phyloP scores from a whole-genome alignment of 164 flowering plant species.

The Aristolochia contorta region DNA sequence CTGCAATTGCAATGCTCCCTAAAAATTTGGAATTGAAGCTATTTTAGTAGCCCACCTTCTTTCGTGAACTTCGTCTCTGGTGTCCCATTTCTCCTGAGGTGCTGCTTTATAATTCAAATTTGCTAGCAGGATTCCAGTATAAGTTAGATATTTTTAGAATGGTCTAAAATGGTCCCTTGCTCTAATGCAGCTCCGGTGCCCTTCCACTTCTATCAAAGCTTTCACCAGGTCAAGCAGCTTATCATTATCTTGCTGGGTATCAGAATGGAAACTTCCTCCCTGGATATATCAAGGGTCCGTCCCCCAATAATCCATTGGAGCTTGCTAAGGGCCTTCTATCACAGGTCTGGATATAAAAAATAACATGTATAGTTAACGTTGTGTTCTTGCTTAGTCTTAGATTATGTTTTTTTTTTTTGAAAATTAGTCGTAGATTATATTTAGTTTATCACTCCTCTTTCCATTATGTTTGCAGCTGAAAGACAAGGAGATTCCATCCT shows the following conservation, averaged over 20 bases:
- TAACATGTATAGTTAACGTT: neutral
- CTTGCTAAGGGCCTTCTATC: constrained; percentile 34
- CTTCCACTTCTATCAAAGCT: constrained; percentile 41
- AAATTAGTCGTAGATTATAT: too few relatives aligned
- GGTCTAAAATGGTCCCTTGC: neutral
- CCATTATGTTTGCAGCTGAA: constrained; percentile 29
- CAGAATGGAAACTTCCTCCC: constrained; percentile 48
- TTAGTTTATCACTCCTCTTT: constrained; percentile 1
- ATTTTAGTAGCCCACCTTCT: too few relatives aligned
- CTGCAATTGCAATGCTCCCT: too few relatives aligned
- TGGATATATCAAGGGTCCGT: constrained; percentile 28
- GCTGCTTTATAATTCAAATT: neutral
- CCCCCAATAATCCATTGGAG: constrained; percentile 32
- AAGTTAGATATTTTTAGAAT: neutral
- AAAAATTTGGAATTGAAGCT: too few relatives aligned
- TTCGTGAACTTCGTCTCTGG: neutral
- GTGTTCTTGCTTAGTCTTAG: neutral
- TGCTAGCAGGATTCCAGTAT: neutral
- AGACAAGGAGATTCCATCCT: constrained; percentile 28
- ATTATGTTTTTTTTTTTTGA: neutral
- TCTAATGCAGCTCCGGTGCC: constrained; percentile 32
- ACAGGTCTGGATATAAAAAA: constrained; percentile 17
- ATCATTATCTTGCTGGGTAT: constrained; percentile 49
- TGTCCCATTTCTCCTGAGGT: neutral
- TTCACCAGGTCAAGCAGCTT: constrained; percentile 51